Conservation (phyloP, 179 eudicot genomes). For the Amaranthus tricolor region DNA sequence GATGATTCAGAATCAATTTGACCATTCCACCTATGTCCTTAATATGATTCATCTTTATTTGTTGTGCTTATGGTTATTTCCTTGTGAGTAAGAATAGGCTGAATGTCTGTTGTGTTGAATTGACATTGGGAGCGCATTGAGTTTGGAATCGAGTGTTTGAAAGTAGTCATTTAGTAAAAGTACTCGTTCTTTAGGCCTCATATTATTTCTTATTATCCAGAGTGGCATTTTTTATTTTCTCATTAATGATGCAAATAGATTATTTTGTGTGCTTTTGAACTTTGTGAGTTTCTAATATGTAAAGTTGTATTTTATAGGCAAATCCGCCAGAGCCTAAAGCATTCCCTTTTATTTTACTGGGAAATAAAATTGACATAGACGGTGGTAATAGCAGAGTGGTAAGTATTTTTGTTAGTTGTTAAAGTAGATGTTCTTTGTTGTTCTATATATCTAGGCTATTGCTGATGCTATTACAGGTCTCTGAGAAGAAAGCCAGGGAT, state of each 20-base stretch:
- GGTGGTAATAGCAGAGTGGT: constrained; percentile 76
- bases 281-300: neutral
- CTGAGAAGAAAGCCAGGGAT: constrained; percentile 64
- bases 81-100: neutral
- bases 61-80: neutral
- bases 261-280: neutral
- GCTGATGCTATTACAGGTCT: constrained; percentile 38
- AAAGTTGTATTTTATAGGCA: constrained; percentile 34
- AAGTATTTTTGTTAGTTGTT: constrained; percentile 21
- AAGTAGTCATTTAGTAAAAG: neutral
- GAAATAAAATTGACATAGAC: constrained; percentile 66
- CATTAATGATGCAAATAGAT: neutral
- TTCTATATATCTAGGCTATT: constrained; percentile 3
- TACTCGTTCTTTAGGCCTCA: neutral
- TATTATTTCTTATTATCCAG: neutral
- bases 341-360: constrained; percentile 56
- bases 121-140: too few species aligned
- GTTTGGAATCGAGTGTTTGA: neutral
- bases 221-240: neutral
- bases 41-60: neutral
- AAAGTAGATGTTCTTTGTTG: constrained; percentile 2
- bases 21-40: neutral
- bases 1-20: too few species aligned
- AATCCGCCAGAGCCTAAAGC: constrained; percentile 52
- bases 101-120: neutral